Base-by-base conservation (phyloP, 2,329 filamentous ascomycete genomes). In the Apiospora rasikravindrae region DNA sequence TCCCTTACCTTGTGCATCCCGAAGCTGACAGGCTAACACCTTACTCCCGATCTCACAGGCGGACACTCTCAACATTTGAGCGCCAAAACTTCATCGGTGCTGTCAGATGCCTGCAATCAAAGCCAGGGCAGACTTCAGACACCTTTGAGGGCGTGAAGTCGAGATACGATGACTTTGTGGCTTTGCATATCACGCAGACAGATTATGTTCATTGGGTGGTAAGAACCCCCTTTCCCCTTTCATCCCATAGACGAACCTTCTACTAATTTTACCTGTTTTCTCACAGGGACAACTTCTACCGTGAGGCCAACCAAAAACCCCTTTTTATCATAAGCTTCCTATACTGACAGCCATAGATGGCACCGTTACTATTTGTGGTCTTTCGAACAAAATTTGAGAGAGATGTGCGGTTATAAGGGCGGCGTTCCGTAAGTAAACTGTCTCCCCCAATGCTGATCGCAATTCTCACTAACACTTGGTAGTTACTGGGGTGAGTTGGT, bases 141-240 rank as follows among this genome's bases (percentile, higher is more conserved):
- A 68, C 73, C 4, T 78, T 81, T 67, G 78, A 79, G 1, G 85
- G 84, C 5, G 81, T 79, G 0, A 79, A 76, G 70, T 81, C 80
- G 42, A 83, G 85, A n/a, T 86, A 81, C 73, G 85, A 86, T 75
- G 84, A 86, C 73, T 86, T 85, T 70, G 77, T 82, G 45, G 84
- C 80, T 11, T 76, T 82, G 13, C 84, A 86, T 72, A 86, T 86
- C 73, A 81, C 80, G 57, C 79, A 84, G 74, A 84, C 83, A 1
- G 75, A 80, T 33, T 73, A 71, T 10, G 81, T 84, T 45, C 84
- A 86, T 74, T 78, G 75, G 70, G 73, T 71, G 70, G 53, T 76
- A 74, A 69, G 70, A 71, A 37, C 19, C 26, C 68, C 26, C 29
- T 57, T 57, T 26, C 47, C 42, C 67, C 45, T 57, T 61, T 22